Evolutionary conservation across 2,329 filamentous ascomycete species (phyloP), one percentile per base, ranked within the genome.

Genomic region (Microsporum canis): DNA sequence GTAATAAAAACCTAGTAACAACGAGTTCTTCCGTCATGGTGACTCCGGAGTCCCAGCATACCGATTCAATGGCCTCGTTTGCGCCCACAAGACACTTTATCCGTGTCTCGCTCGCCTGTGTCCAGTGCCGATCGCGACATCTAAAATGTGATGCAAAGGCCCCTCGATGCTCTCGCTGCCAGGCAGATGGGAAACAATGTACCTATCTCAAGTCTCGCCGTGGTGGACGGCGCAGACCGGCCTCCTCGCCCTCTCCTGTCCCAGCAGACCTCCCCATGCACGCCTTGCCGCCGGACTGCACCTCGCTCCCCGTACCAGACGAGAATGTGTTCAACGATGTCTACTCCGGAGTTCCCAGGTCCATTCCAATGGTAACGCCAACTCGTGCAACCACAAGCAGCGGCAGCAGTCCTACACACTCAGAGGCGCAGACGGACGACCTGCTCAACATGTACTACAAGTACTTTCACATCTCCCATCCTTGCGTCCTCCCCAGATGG

Each of bases 201-300:
- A 73, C 72, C 61, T 81, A 80, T 67, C 72, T 76, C 23, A 76
- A 76, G 63, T 81, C 79, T 10, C 72, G 78, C 39, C 72, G 79
- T 65, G 78, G 79, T 1, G 70, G 64, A 60, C 69, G n/a, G 39
- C 68, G 63, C 62, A 67, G 34, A 61, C 68, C 60, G 61, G 65
- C 60, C 63, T 65, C 47, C 66, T 67, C 63, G 7, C 55, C 55
- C 10, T 43, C 55, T 12, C 55, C 55, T 12, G 27, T 56, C 14
- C 31, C 53, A 2, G 53, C 53, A 14, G 36, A 36, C 8, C 31
- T 39, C 6, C 33, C 53, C 10, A 36, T 56, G 33, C n/a, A 31
- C 6, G 31, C 14, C 5, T 36, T 51, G 45, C 45, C 45, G 45
- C 45, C 45, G 27, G 45, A 51, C 27, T 51, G 45, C 14, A 23